Conservation (phyloP, 768 basidiomycete genomes). For the Lentinula sp. region DNA sequence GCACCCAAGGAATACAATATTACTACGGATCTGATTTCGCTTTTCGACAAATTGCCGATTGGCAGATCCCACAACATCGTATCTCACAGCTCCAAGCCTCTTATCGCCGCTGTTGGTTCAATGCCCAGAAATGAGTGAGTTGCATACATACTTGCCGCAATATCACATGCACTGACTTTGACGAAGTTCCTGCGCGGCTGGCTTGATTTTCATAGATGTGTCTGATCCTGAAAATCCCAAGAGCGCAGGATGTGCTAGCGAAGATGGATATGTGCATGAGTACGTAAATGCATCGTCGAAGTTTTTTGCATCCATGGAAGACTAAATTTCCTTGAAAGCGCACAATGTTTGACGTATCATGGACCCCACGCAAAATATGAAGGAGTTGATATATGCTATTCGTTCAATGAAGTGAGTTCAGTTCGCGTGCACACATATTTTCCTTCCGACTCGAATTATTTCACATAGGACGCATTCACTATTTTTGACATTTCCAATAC, state of each 20-base stretch:
- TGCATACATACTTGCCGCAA: not conserved
- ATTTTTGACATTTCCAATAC: constrained; percentile 21
- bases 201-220: constrained; percentile 24
- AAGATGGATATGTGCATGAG: constrained; percentile 25
- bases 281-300: not conserved
- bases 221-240: constrained; percentile 19
- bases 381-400: constrained; percentile 23
- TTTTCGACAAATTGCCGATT: constrained; percentile 18
- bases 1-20: constrained; percentile 17
- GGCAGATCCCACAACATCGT: constrained; percentile 23
- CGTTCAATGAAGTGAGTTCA: constrained; percentile 22
- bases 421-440: not conserved
- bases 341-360: constrained; percentile 23
- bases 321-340: constrained; percentile 4
- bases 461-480: constrained; percentile 11
- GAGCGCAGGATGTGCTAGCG: constrained; percentile 14
- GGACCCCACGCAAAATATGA: constrained; percentile 22
- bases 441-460: not conserved
- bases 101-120: constrained; percentile 20
- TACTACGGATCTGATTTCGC: constrained; percentile 10
- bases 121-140: constrained; percentile 13
- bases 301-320: not conserved
- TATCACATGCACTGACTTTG: not conserved
- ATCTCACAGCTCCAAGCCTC: constrained; percentile 13
- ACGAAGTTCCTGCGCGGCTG: constrained; percentile 11